These are phyloP conservation scores for Candida anglica DNA, from an alignment of 805 yeast species.

Conservation along the genomic window DNA sequence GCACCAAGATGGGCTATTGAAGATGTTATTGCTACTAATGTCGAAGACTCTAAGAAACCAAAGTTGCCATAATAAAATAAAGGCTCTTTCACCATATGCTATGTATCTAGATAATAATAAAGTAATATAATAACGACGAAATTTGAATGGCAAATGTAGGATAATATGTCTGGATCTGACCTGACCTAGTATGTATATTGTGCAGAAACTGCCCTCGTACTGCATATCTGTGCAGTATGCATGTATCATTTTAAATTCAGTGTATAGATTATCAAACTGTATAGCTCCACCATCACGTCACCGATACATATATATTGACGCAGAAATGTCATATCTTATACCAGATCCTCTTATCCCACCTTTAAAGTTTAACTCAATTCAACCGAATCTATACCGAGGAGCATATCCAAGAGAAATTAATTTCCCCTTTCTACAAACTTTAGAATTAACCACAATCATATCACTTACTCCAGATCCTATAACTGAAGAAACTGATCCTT, in stretches of 20 bases:
- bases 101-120: neutral
- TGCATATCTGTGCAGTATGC: no score
- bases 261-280: no score
- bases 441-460: conserved; percentile 66
- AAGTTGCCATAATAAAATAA: conserved; percentile 12
- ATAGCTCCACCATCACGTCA: no score
- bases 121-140: no score
- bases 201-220: no score
- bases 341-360: conserved; percentile 60
- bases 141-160: no score
- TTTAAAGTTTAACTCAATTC: conserved; percentile 67
- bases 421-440: conserved; percentile 59
- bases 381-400: conserved; percentile 73
- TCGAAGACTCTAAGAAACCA: conserved; percentile 52
- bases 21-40: conserved; percentile 70
- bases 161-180: no score
- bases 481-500: conserved; percentile 46
- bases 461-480: conserved; percentile 79
- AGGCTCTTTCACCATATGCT: no score
- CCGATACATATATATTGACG: no score
- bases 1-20: conserved; percentile 76
- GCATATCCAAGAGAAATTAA: conserved; percentile 81
- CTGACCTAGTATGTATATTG: no score
- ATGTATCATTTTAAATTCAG: no score
- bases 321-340: conserved; percentile 6